Evolutionary conservation across 768 basidiomycete genomes (phyloP).

Genomic region (Russula sp.): DNA sequence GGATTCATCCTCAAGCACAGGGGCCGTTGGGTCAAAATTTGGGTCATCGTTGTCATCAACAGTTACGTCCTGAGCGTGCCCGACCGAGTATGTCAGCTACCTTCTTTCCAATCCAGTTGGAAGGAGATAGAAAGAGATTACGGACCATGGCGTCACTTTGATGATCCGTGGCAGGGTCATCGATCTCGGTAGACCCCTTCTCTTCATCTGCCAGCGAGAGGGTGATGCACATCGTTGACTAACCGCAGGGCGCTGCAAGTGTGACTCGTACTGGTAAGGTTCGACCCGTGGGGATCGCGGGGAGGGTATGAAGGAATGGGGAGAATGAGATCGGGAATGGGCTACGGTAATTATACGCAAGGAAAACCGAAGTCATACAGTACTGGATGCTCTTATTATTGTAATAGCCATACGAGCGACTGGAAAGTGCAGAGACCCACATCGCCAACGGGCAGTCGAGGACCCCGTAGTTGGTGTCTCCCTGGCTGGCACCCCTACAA

Average conservation of each 20-base stretch:
- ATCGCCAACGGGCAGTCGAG: too few species aligned
- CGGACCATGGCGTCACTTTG: background rate
- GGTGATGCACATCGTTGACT: constrained; percentile 25
- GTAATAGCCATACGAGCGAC: background rate
- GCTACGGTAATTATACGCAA: constrained; percentile 6
- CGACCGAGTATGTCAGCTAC: too few species aligned
- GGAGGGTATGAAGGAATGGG: background rate
- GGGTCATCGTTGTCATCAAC: constrained; percentile 38
- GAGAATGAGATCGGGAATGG: background rate
- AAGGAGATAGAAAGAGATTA: background rate
- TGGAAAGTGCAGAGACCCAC: too few species aligned
- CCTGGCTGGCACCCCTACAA: too few species aligned
- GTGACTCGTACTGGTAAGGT: background rate
- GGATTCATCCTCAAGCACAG: constrained; percentile 44
- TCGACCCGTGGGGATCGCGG: background rate
- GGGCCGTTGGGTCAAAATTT: constrained; percentile 37
- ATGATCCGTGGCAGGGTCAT: constrained; percentile 17
- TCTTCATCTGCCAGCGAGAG: constrained; percentile 23
- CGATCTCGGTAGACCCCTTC: constrained; percentile 29
- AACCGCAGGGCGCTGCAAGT: background rate
- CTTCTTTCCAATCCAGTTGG: background rate
- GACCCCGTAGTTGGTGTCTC: too few species aligned
- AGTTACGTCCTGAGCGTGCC: constrained; percentile 10
- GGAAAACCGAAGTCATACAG: too few species aligned
- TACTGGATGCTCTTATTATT: too few species aligned